These are phyloP conservation scores for Coccinonectria pachysandricola DNA, from an alignment of 2,329 filamentous ascomycete species.

Conservation along the genomic window DNA sequence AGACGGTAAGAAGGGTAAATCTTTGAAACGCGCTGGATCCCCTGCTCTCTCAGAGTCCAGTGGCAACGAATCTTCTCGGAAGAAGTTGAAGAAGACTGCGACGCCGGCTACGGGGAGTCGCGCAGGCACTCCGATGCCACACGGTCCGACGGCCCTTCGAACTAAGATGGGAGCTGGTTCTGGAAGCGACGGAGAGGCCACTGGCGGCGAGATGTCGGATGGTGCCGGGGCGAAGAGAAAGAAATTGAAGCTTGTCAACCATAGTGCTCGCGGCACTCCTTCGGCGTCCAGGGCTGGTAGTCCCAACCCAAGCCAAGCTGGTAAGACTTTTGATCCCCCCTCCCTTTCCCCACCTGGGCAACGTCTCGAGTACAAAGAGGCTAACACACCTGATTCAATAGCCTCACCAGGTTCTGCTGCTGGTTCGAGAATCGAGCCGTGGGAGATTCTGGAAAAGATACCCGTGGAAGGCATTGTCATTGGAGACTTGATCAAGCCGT, in stretches of 20 bases:
- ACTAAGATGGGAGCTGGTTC: conserved; percentile 42
- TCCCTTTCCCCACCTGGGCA: no score
- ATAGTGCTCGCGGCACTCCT: conserved; percentile 40
- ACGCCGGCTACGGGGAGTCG: conserved; percentile 41
- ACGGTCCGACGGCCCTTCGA: conserved; percentile 28
- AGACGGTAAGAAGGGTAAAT: conserved; percentile 42
- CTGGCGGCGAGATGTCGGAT: conserved; percentile 57
- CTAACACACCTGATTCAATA: conserved; percentile 13
- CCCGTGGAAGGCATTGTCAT: conserved; percentile 46
- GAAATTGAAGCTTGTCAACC: conserved; percentile 42
- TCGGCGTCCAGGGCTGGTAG: conserved; percentile 52
- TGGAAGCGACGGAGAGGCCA: conserved; percentile 63
- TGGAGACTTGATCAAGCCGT: conserved; percentile 41
- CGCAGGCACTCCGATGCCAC: conserved; percentile 43
- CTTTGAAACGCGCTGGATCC: conserved; percentile 75
- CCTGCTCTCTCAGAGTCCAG: conserved; percentile 84
- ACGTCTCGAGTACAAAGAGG: background rate
- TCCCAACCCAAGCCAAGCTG: conserved; percentile 35
- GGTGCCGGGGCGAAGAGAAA: conserved; percentile 40
- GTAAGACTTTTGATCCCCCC: conserved; percentile 28
- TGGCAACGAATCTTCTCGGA: conserved; percentile 79
- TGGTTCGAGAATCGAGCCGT: conserved; percentile 31
- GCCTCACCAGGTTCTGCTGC: conserved; percentile 26
- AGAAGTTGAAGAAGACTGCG: conserved; percentile 58
- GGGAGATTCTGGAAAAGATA: conserved; percentile 45